Conservation (phyloP, 1,139 yeast genomes). For the Yamadazyma diddensiae region DNA sequence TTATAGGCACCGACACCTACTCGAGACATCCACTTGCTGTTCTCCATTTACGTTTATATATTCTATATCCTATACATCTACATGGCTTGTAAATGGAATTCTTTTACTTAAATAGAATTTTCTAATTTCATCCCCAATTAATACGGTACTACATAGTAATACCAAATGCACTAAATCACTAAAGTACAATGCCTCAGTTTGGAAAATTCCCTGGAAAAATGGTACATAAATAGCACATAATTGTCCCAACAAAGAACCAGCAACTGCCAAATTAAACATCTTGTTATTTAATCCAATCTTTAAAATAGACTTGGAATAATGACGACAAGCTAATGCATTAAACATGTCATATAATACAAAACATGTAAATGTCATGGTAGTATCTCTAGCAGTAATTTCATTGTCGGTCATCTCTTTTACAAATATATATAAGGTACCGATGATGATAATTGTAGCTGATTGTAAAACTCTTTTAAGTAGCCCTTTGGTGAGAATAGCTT, state of each 20-base stretch:
- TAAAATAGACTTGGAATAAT: conserved; percentile 75
- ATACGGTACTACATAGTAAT: conserved; percentile 70
- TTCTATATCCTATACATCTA: conserved; percentile 3
- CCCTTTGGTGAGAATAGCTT: conserved; percentile 68
- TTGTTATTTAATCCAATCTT: conserved; percentile 73
- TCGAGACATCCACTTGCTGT: not conserved
- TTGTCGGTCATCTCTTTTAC: conserved; percentile 81
- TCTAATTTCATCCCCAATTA: conserved; percentile 79
- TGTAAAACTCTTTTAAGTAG: conserved; percentile 72
- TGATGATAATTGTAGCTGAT: conserved; percentile 66
- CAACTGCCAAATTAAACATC: conserved; percentile 91
- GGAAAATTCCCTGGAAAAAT: conserved; percentile 86
- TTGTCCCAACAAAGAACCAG: conserved; percentile 90
- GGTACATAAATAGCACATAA: conserved; percentile 90
- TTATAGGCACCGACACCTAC: not conserved
- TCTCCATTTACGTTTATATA: too few species aligned
- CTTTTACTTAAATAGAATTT: conserved; percentile 33
- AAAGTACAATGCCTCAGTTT: conserved; percentile 81
- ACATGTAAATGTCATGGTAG: conserved; percentile 98
- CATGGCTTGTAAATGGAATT: conserved; percentile 12
- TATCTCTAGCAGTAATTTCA: conserved; percentile 84
- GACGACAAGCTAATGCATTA: conserved; percentile 91
- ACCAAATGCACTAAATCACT: conserved; percentile 65
- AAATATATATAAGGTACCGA: conserved; percentile 85
- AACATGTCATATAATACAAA: conserved; percentile 95